Conservation (phyloP, 2,329 filamentous ascomycete species). For the Colletotrichum filicis region DNA sequence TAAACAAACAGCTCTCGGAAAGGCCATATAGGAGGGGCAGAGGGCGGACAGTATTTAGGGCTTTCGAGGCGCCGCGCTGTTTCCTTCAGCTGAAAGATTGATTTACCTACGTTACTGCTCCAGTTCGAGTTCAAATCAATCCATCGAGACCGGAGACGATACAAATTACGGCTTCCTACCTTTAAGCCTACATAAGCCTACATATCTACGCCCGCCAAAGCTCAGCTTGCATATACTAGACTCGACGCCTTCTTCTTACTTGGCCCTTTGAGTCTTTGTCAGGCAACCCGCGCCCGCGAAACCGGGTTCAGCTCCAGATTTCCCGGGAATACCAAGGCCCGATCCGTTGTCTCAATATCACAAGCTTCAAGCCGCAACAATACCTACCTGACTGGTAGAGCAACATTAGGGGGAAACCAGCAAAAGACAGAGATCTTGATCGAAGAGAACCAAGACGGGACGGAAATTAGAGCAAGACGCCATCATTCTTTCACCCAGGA, state of each 20-base stretch:
- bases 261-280: neutral
- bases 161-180: neutral
- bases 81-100: neutral
- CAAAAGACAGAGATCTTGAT: neutral
- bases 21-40: too few species aligned
- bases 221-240: neutral
- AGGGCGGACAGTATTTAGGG: neutral
- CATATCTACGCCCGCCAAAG: neutral
- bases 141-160: neutral
- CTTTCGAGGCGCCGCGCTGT: neutral
- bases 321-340: neutral
- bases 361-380: neutral
- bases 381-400: neutral
- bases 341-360: neutral
- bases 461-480: neutral
- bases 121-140: neutral
- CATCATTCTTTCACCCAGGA: neutral
- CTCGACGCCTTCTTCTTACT: neutral
- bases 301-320: neutral
- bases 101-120: neutral
- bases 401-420: neutral
- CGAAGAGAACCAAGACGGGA: neutral
- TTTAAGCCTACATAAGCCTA: neutral
- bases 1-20: neutral
- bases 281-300: neutral